Evolutionary conservation across 768 basidiomycete genomes (phyloP).

Genomic region (Suillus clintonianus): DNA sequence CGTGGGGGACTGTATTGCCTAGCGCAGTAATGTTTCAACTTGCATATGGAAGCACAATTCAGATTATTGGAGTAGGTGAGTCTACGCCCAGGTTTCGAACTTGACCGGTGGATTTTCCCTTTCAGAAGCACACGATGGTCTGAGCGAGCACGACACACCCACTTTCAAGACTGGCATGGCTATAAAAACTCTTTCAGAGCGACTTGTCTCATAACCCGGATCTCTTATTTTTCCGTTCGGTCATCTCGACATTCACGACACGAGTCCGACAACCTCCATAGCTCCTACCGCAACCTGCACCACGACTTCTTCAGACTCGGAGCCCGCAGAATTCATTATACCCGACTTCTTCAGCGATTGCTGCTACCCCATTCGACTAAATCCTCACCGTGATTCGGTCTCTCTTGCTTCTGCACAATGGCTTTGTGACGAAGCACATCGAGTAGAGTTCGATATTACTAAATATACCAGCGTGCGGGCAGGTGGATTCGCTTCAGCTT

Average conservation of each 20-base stretch:
- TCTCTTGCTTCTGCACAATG: background rate
- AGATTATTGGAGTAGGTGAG: background rate
- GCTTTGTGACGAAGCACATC: background rate
- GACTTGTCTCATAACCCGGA: background rate
- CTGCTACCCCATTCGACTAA: background rate
- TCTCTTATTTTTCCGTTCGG: background rate
- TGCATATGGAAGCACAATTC: background rate
- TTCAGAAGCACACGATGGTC: background rate
- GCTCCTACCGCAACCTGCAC: background rate
- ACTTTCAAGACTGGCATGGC: background rate
- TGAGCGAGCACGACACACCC: background rate
- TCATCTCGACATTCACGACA: background rate
- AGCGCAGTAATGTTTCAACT: background rate
- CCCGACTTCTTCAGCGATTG: background rate
- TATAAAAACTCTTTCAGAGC: background rate
- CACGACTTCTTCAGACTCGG: background rate
- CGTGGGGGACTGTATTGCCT: background rate
- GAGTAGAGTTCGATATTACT: conserved; percentile 30
- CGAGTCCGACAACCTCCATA: background rate
- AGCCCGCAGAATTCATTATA: background rate
- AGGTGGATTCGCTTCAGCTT: conserved; percentile 62
- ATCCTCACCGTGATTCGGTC: background rate
- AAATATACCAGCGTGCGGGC: conserved; percentile 44
- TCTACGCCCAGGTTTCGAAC: background rate
- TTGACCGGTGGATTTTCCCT: background rate